Conservation (phyloP, 148 eudicot genomes). For the Rhododendron ovatum region DNA sequence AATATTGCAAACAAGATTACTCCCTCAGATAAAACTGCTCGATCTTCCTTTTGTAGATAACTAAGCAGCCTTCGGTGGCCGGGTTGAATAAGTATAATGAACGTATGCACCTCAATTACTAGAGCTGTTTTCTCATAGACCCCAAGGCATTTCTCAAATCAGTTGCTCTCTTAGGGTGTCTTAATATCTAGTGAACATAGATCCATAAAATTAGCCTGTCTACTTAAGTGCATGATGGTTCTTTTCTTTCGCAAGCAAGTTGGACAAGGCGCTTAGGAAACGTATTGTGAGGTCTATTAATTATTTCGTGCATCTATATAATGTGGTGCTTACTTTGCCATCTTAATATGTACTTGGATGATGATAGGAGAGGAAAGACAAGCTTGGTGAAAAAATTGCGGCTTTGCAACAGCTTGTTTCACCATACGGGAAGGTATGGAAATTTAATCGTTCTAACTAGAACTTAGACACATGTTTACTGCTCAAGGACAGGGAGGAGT, state of each 20-base stretch:
- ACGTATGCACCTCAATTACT: neutral
- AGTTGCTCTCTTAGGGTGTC: neutral
- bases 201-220: neutral
- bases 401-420: slow-evolving; percentile 89
- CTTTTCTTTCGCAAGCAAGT: neutral
- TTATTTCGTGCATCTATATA: neutral
- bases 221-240: neutral
- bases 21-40: neutral
- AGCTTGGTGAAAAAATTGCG: slow-evolving; percentile 64
- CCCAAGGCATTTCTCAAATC: neutral
- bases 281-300: neutral
- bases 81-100: neutral
- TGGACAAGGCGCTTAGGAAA: neutral
- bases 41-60: neutral
- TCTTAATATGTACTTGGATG: slow-evolving; percentile 12
- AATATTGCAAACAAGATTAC: neutral
- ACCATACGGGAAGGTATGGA: slow-evolving; percentile 79
- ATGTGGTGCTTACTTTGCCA: neutral
- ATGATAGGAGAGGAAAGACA: slow-evolving; percentile 77
- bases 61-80: neutral
- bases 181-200: neutral
- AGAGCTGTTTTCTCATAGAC: neutral
- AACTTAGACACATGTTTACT: neutral
- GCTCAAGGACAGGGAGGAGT: neutral
- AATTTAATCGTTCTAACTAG: neutral